Conservation (phyloP, 768 basidiomycete genomes). For the Leucocoprinus birnbaumii region DNA sequence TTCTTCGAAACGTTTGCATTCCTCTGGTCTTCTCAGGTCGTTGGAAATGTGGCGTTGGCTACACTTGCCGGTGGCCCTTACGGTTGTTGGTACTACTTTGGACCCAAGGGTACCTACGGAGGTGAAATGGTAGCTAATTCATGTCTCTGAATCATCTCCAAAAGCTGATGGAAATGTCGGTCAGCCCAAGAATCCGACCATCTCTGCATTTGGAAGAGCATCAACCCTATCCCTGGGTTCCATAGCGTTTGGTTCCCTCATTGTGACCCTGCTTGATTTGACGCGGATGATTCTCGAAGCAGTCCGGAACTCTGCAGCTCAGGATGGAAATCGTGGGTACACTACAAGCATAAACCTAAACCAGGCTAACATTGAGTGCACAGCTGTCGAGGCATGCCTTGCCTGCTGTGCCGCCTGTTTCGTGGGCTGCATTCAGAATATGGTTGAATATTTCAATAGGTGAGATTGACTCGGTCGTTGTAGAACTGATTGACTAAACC, state of each 20-base stretch:
- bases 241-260: slow-evolving; percentile 81
- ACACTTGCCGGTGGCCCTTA: slow-evolving; percentile 81
- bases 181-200: slow-evolving; percentile 69
- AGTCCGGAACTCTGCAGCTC: slow-evolving; percentile 54
- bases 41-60: slow-evolving; percentile 73
- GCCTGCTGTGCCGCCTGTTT: slow-evolving; percentile 81
- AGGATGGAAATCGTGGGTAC: slow-evolving; percentile 63
- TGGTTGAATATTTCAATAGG: slow-evolving; percentile 83
- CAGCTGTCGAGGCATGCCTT: slow-evolving; percentile 70
- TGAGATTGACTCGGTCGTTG: no score
- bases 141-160: neutral
- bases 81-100: slow-evolving; percentile 84
- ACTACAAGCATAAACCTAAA: neutral
- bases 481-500: neutral
- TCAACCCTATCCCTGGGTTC: slow-evolving; percentile 80
- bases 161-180: neutral
- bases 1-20: slow-evolving; percentile 82
- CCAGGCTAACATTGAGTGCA: neutral
- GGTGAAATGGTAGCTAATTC: slow-evolving; percentile 52
- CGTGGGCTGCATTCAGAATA: slow-evolving; percentile 62
- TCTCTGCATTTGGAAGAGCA: slow-evolving; percentile 68
- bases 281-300: slow-evolving; percentile 58
- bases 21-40: slow-evolving; percentile 83
- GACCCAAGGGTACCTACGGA: slow-evolving; percentile 48
- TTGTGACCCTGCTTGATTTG: slow-evolving; percentile 78